Percentiles rank a stretch among this genome's conserved stretches.
Conservation (phyloP, 2,329 filamentous ascomycete genomes). For the Fusarium palustre region DNA sequence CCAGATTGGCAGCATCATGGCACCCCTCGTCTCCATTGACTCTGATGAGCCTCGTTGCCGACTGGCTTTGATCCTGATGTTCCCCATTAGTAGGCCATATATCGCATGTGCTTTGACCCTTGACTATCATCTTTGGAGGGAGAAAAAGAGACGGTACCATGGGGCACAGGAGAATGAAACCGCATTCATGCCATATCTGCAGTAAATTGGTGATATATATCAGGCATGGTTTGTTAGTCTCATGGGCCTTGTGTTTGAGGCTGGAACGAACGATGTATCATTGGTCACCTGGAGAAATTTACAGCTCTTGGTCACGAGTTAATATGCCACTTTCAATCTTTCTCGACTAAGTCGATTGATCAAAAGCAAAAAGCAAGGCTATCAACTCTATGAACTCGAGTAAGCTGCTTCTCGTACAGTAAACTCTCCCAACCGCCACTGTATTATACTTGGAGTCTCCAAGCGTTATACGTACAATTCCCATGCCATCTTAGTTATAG, state of each 20-base stretch:
- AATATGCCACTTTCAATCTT: too few species aligned
- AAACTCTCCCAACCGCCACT: not conserved
- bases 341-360: too few species aligned
- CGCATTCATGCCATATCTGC: too few species aligned
- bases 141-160: not conserved
- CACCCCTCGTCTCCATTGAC: not conserved
- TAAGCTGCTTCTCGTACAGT: not conserved
- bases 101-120: not conserved
- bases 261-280: too few species aligned
- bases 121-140: not conserved
- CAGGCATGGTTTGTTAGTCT: too few species aligned
- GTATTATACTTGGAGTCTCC: not conserved
- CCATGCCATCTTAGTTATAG: rapidly evolving
- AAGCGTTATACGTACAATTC: rapidly evolving
- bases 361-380: not conserved
- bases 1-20: not conserved
- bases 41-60: not conserved
- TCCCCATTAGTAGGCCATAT: not conserved
- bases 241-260: too few species aligned
- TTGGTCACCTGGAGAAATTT: too few species aligned
- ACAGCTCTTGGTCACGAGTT: too few species aligned
- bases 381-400: rapidly evolving
- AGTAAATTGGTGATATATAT: too few species aligned
- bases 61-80: not conserved
- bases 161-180: not conserved